Conservation (phyloP, 2,329 filamentous ascomycete species). For the Fusarium sp. region DNA sequence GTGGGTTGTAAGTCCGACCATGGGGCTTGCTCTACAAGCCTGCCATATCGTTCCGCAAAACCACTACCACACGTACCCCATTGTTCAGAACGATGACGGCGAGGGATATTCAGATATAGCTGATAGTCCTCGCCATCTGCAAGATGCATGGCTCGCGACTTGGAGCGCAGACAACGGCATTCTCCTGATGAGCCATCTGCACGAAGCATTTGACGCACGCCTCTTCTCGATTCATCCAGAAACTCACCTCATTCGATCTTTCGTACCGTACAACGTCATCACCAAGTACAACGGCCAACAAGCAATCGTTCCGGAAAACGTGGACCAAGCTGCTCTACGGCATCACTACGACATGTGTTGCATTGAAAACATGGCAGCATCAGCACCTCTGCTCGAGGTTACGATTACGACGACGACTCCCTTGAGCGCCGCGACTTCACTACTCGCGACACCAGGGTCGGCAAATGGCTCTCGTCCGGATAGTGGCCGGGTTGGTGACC, state of each 20-base stretch:
- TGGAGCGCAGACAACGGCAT: constrained; percentile 28
- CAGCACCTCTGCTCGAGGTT: no score
- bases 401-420: constrained; percentile 10
- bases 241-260: constrained; percentile 23
- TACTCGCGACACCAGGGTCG: constrained; percentile 15
- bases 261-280: constrained; percentile 9
- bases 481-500: constrained; percentile 7
- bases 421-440: constrained; percentile 10
- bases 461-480: neutral
- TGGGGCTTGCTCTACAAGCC: constrained; percentile 32
- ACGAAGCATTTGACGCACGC: constrained; percentile 33
- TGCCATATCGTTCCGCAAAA: constrained; percentile 38
- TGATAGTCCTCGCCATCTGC: neutral
- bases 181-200: constrained; percentile 32
- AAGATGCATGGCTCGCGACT: constrained; percentile 10
- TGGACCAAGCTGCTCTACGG: constrained; percentile 24
- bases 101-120: no score
- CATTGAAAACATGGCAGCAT: constrained; percentile 36
- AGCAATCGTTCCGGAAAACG: neutral
- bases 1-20: constrained; percentile 10
- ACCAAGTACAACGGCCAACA: constrained; percentile 2
- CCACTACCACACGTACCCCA: constrained; percentile 34
- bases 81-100: neutral
- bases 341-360: constrained; percentile 39
- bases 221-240: constrained; percentile 40